These are phyloP conservation scores for Cladorrhinum sp. DNA, from an alignment of 2,329 filamentous ascomycete species.

Conservation along the genomic window DNA sequence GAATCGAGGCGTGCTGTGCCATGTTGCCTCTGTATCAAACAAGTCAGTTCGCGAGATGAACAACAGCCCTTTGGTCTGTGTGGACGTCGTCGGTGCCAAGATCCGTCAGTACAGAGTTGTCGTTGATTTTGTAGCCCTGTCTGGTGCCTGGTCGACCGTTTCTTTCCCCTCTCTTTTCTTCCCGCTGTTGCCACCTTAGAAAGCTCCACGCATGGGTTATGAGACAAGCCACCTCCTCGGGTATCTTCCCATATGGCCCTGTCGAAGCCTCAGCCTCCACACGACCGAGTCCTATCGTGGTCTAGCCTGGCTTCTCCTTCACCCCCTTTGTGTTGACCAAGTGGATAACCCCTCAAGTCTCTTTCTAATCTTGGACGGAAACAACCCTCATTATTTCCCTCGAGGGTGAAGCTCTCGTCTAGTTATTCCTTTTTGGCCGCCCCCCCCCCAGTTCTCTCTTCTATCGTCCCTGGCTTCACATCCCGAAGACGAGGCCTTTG, in stretches of 20 bases:
- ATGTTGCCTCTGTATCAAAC: conserved; percentile 26
- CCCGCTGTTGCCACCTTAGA: conserved; percentile 21
- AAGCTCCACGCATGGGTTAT: conserved; percentile 28
- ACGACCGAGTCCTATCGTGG: conserved; percentile 20
- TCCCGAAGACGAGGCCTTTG: neutral
- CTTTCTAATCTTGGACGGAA: conserved; percentile 13
- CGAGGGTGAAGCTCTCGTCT: conserved; percentile 3
- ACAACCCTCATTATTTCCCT: conserved; percentile 9
- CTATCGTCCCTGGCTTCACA: conserved; percentile 3
- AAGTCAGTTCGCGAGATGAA: conserved; percentile 22
- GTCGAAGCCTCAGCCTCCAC: conserved; percentile 21
- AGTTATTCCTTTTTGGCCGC: conserved; percentile 1
- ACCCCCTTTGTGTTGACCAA: conserved; percentile 20
- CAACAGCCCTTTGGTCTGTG: conserved; percentile 22
- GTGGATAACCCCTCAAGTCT: conserved; percentile 11
- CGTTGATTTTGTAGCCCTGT: conserved; percentile 6
- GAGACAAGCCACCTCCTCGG: conserved; percentile 40
- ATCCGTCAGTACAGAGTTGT: conserved; percentile 12
- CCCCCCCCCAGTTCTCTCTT: neutral
- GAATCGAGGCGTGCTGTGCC: conserved; percentile 23
- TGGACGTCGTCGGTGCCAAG: conserved; percentile 15
- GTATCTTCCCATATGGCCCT: conserved; percentile 26
- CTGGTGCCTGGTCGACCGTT: conserved; percentile 9
- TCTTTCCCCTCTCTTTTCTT: conserved; percentile 6
- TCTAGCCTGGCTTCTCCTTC: conserved; percentile 16